These are phyloP conservation scores for Clarireedia sp. DNA, from an alignment of 2,329 filamentous ascomycete genomes.

Conservation along the genomic window DNA sequence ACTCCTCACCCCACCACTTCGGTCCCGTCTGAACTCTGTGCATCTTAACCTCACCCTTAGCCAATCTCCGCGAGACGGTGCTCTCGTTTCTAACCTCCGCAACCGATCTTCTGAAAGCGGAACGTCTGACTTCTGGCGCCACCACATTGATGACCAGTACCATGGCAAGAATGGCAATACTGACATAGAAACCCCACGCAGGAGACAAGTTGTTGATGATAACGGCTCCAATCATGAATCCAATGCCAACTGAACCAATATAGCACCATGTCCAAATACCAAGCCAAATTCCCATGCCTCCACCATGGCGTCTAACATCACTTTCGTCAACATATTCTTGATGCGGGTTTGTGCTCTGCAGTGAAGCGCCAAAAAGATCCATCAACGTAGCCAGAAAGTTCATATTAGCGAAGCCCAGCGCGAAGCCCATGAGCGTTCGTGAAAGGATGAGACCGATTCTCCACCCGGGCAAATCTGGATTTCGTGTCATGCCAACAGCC, in stretches of 20 bases:
- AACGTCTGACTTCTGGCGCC: constrained; percentile 63
- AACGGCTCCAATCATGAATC: constrained; percentile 62
- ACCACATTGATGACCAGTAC: constrained; percentile 63
- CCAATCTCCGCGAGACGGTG: constrained; percentile 49
- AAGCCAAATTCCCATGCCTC: constrained; percentile 73
- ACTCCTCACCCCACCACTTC: constrained; percentile 69
- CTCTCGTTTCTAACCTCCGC: constrained; percentile 51
- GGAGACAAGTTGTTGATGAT: constrained; percentile 59
- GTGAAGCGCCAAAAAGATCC: constrained; percentile 68
- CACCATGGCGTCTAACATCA: constrained; percentile 66
- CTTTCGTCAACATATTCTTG: constrained; percentile 60
- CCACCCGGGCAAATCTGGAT: constrained; percentile 48
- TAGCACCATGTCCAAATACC: constrained; percentile 73
- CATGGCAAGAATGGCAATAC: constrained; percentile 56
- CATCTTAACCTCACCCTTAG: constrained; percentile 68
- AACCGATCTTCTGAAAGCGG: constrained; percentile 60
- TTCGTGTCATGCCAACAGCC: constrained; percentile 48
- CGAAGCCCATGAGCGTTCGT: constrained; percentile 57
- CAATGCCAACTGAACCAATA: constrained; percentile 62
- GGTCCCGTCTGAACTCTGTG: constrained; percentile 65
- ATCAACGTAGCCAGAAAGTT: constrained; percentile 65
- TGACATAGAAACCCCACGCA: constrained; percentile 69
- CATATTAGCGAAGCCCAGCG: constrained; percentile 68
- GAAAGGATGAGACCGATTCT: constrained; percentile 54
- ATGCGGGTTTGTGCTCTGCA: constrained; percentile 65